phyloP scores from a whole-genome alignment of 2,329 filamentous ascomycete species.

The Diaporthe sp. region DNA sequence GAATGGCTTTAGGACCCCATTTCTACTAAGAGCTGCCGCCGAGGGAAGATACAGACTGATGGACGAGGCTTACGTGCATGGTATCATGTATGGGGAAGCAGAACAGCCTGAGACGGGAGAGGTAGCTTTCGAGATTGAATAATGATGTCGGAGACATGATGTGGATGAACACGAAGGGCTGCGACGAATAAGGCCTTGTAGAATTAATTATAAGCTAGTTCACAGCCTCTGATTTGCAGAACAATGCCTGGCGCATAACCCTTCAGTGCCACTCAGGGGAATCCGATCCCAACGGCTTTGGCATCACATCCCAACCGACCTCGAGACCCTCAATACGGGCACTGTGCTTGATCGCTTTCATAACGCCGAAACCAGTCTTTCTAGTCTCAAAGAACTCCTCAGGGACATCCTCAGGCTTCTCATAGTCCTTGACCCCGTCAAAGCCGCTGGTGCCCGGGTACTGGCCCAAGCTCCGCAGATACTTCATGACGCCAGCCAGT shows the following conservation, averaged over 20 bases:
- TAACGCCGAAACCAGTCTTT: not conserved
- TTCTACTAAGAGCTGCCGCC: too few species aligned
- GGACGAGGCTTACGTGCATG: not conserved
- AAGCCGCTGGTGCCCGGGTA: not conserved
- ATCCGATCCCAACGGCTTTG: not conserved
- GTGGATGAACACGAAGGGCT: too few species aligned
- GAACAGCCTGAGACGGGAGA: too few species aligned
- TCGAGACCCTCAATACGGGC: not conserved
- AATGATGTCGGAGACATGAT: too few species aligned
- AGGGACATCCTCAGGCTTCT: not conserved
- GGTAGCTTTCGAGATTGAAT: too few species aligned
- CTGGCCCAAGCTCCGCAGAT: not conserved
- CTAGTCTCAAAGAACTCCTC: slow-evolving; percentile 1
- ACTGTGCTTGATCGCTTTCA: slow-evolving; percentile 11
- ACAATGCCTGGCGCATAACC: too few species aligned
- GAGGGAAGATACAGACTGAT: too few species aligned
- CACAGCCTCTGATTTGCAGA: too few species aligned
- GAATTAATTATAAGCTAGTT: too few species aligned
- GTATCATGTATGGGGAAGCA: not conserved
- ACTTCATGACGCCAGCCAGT: slow-evolving; percentile 1
- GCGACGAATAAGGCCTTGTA: too few species aligned
- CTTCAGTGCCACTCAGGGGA: not conserved
- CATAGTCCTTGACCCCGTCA: not conserved
- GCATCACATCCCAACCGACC: not conserved
- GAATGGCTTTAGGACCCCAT: too few species aligned